Conservation (phyloP, 768 basidiomycete genomes). For the Agrocybe pediades region DNA sequence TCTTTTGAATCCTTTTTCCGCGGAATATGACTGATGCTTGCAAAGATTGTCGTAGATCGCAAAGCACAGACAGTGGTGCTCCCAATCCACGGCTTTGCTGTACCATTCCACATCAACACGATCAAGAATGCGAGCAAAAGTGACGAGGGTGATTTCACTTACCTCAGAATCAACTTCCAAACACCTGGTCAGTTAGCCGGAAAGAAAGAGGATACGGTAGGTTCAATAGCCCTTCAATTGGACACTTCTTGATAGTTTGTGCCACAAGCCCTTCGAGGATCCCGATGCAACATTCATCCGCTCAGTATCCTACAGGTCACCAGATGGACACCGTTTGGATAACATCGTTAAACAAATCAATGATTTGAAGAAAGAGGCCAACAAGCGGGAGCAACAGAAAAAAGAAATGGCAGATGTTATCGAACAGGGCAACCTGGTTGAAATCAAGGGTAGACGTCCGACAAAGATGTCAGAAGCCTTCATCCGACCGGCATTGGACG, state of each 20-base stretch:
- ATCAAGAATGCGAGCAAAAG: slow-evolving; percentile 98
- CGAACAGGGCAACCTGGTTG: slow-evolving; percentile 88
- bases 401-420: slow-evolving; percentile 98
- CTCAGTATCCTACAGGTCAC: slow-evolving; percentile 90
- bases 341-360: slow-evolving; percentile 90
- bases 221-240: slow-evolving; percentile 11
- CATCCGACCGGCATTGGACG: slow-evolving; percentile 90
- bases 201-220: slow-evolving; percentile 96
- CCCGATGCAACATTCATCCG: slow-evolving; percentile 96
- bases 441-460: slow-evolving; percentile 87
- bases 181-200: slow-evolving; percentile 97
- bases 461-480: slow-evolving; percentile 89
- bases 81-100: slow-evolving; percentile 93
- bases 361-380: slow-evolving; percentile 93
- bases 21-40: background rate
- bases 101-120: slow-evolving; percentile 97
- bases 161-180: slow-evolving; percentile 96
- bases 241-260: background rate
- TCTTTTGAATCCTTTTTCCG: slow-evolving; percentile 11
- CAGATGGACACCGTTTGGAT: slow-evolving; percentile 88
- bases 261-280: slow-evolving; percentile 86
- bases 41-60: slow-evolving; percentile 87
- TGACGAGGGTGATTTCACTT: slow-evolving; percentile 94
- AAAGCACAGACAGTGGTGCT: slow-evolving; percentile 88
- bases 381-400: slow-evolving; percentile 96